Evolutionary conservation across 805 yeast species (phyloP).

Genomic region (Zygosaccharomyces bisporus): DNA sequence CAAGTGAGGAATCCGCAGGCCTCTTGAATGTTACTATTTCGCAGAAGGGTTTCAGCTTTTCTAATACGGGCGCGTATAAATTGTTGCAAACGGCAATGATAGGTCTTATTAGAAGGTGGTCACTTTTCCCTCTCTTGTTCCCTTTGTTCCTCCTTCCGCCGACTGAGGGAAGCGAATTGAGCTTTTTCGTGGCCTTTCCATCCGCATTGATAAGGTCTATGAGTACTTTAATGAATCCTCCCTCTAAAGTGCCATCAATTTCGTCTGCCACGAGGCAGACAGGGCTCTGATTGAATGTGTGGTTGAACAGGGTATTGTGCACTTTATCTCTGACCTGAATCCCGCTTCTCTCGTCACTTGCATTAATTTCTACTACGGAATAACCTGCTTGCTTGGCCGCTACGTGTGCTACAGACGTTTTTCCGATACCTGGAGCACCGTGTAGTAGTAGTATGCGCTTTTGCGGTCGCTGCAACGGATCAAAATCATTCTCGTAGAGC

Average conservation of each 20-base stretch:
- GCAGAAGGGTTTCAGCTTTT: constrained; percentile 65
- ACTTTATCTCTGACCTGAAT: constrained; percentile 51
- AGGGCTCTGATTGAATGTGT: constrained; percentile 67
- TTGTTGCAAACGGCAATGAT: constrained; percentile 92
- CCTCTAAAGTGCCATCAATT: constrained; percentile 74
- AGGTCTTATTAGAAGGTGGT: constrained; percentile 63
- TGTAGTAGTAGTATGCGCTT: constrained; percentile 67
- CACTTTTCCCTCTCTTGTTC: constrained; percentile 35
- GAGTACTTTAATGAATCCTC: constrained; percentile 55
- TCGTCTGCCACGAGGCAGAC: constrained; percentile 85
- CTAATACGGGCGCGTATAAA: constrained; percentile 69
- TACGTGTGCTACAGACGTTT: constrained; percentile 83
- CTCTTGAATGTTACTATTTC: constrained; percentile 67
- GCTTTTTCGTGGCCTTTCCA: constrained; percentile 43
- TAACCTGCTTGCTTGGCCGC: constrained; percentile 81
- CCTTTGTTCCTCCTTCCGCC: constrained; percentile 16
- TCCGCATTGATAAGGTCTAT: constrained; percentile 61
- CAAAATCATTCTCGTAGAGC: constrained; percentile 28
- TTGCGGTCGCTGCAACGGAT: constrained; percentile 56
- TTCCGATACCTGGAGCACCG: constrained; percentile 95
- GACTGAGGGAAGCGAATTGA: constrained; percentile 16
- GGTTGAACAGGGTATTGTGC: constrained; percentile 58
- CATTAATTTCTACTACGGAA: constrained; percentile 78
- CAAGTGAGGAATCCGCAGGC: constrained; percentile 47
- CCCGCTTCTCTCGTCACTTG: constrained; percentile 73